Base-by-base conservation (phyloP, 2,329 filamentous ascomycete genomes). In the Scortechinia acanthostroma region DNA sequence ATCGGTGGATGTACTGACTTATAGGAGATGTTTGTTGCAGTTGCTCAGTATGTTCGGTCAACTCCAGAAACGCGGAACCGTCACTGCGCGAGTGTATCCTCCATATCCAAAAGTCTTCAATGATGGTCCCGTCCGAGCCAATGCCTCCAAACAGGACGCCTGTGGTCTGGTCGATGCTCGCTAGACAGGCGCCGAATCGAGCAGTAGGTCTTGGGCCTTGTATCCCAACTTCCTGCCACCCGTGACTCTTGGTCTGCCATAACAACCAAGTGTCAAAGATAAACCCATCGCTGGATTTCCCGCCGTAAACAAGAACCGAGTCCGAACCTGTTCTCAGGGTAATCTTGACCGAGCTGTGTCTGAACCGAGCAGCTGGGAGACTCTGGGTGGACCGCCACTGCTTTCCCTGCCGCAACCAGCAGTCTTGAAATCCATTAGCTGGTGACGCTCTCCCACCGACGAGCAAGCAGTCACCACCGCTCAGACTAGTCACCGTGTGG, bases 81-180 rank as follows among this genome's bases (percentile, higher is more conserved):
- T 40, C 35, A 6, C 17, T 19, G 10, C 20, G 35, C 17, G 14
- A 17, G 17, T 10, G 10, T 13, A 40, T 13, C 13, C 13, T 40
- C 35, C 35, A 40, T 13, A 17, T 40, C 35, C 35, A 40, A 6
- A 40, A 10, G 17, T 40, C 35, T 19, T 40, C 35, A 15, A 40
- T 10, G 6, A 40, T 40, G 6, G 35, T 40, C 6, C 17, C 17
- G 10, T 40, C 17, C 6, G 14, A 15, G 6, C 35, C 35, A 17
- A 40, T 40, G 6, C 35, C 35, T 10, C 35, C 35, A 17, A 40
- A 40, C 10, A 40, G 35, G 20, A 40, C 35, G 17, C 35, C 35
- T 30, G 25, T 30, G 6, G 35, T 40, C 25, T 30, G 25, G 10
- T 30, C 25, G 25, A 30, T 10, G n/a, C 10, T 10, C 20, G 6